Percentiles rank a stretch among this genome's conserved stretches.
phyloP scores from a whole-genome alignment of 306 rosid species.

The Lotus japonicus region DNA sequence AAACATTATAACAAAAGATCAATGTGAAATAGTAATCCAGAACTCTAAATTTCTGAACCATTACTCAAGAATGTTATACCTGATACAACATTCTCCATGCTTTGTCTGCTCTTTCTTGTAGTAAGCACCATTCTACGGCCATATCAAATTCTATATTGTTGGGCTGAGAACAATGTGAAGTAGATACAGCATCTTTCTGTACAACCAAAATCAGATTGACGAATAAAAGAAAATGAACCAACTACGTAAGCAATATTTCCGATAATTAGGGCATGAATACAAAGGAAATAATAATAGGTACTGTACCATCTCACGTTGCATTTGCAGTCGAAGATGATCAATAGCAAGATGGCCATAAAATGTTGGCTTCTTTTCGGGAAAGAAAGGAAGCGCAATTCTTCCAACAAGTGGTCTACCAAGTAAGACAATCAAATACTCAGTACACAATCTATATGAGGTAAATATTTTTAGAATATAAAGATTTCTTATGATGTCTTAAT shows the following conservation, averaged over 20 bases:
- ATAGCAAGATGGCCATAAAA: constrained; percentile 66
- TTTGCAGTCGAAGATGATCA: constrained; percentile 44
- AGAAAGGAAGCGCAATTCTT: constrained; percentile 40
- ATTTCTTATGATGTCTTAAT: too few relatives aligned
- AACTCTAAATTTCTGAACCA: not conserved
- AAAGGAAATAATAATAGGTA: constrained; percentile 4
- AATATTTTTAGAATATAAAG: not conserved
- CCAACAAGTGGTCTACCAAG: constrained; percentile 66
- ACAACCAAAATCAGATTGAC: constrained; percentile 6
- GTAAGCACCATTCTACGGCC: constrained; percentile 46
- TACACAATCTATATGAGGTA: not conserved
- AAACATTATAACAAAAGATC: constrained; percentile 1
- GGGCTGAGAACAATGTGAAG: constrained; percentile 49
- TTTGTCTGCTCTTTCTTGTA: constrained; percentile 38
- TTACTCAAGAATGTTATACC: constrained; percentile 32
- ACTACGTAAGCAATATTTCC: not conserved
- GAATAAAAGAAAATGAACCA: constrained; percentile 18
- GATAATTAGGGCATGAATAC: not conserved
- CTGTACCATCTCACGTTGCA: constrained; percentile 62
- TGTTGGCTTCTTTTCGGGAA: constrained; percentile 47
- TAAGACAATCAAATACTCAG: constrained; percentile 14
- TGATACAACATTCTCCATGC: constrained; percentile 43
- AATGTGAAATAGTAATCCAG: not conserved
- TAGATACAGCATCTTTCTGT: constrained; percentile 47
- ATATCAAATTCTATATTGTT: constrained; percentile 46